Evolutionary conservation across 768 basidiomycete genomes (phyloP), one percentile per base, ranked within the genome.

Genomic region (Pisolithus albus): DNA sequence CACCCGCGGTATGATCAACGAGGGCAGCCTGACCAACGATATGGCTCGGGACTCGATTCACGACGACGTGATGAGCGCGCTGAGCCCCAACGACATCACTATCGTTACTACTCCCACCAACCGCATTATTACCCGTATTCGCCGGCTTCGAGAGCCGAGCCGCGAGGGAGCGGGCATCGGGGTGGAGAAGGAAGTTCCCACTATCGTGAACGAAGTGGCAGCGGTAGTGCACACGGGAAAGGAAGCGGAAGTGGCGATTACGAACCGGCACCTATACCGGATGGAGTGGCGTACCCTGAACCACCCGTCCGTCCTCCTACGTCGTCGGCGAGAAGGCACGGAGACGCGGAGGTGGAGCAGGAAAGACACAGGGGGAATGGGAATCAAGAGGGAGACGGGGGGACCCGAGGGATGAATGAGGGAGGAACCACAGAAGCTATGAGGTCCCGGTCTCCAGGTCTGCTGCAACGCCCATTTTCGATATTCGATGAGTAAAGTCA

Each of bases 401-500:
- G 46, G 9, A 11, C 16, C n/a, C 26, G 41, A 16, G 28, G 38
- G 28, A 37, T 13, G 19, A 21, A 36, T 5, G 51, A 63, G n/a
- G 11, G 13, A 11, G 61, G 50, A 26, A 52, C 52, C 16, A 53
- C 53, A 1, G 59, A 54, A 18, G 61, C 53, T 10, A 23, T 46
- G 34, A 32, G 46, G 32, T 55, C 57, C 16, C 57, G 38, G 7
- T 67, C 65, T 36, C 67, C 65, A 5, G 67, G 65, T 13, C 52
- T 67, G 15, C 56, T 67, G 0, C 53, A 53, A 42, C 59, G 65
- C 11, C 65, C 67, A 5, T 67, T 67, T 16, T 67, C 65, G 19
- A 58, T 69, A 2, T 69, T 67, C 2, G 64, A 64, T 30, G 50
- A 34, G 34, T 34, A 34, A 34, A 5, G 34, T 11, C 34, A 34